Evolutionary conservation across 1,284 basidiomycete species (phyloP), one percentile per base, ranked within the genome.

Genomic region (Tetrapyrgos nigripes): DNA sequence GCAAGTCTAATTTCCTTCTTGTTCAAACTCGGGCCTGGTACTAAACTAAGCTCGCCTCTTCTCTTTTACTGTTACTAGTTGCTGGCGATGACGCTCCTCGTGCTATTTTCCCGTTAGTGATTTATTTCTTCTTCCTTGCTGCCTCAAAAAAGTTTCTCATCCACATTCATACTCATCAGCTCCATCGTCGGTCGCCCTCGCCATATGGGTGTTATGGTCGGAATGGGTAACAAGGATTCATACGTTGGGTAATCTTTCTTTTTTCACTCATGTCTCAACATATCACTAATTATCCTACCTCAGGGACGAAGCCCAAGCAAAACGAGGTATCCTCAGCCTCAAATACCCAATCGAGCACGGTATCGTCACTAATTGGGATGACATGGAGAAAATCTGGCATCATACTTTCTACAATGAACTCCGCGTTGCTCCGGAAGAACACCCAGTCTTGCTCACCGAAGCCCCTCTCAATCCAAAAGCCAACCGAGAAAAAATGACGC

Each of bases 351-450:
- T 49, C 14, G 48, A 49, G 3, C 48, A 49, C 19, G 48, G 48
- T 29, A 49, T 49, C 27, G 26, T 49, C n/a, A 49, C 48, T 27
- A 49, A 49, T 27, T 28, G 48, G 26, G 48, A 49, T n/a, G 26
- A 28, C 24, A 49, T 49, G 21, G 48, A 49, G 24, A 49, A 49
- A 27, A 49, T 40, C 37, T 40, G 37, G 37, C 59, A 60, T 40
- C 59, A 60, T 26, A 60, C 59, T 9, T 60, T 60, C 33, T 60
- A 60, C 40, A 60, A 60, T 21, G 59, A 60, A 44, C 59, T 60
- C 44, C 59, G 59, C 28, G 59, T 60, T 11, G 59, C 59, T 11
- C 59, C 59, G 17, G 59, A 60, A 50, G 59, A 60, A 49, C 59
- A 60, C 28, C 59, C 59, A 1, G 31, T 57, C 13, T 54, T 60